Evolutionary conservation across 2,329 filamentous ascomycete species (phyloP).

Genomic region (Alternaria brassicae): DNA sequence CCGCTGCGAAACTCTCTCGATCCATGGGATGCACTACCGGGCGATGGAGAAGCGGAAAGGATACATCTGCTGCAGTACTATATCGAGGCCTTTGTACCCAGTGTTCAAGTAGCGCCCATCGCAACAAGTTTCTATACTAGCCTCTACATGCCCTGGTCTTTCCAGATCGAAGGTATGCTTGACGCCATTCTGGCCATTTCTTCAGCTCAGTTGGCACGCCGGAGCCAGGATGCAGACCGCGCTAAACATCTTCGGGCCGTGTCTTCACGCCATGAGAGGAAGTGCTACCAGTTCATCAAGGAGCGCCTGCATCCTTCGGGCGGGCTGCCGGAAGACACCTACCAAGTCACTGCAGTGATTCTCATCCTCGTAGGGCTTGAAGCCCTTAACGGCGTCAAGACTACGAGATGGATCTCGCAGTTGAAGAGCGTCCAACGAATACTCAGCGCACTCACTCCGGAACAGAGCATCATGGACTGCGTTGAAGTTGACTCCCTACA

Average conservation of each 20-base stretch:
- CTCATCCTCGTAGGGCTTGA: slow-evolving; percentile 46
- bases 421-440: slow-evolving; percentile 44
- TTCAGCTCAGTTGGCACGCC: slow-evolving; percentile 44
- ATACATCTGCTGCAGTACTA: slow-evolving; percentile 47
- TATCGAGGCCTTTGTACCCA: slow-evolving; percentile 46
- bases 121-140: slow-evolving; percentile 46
- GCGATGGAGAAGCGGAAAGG: slow-evolving; percentile 32
- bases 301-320: slow-evolving; percentile 39
- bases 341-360: slow-evolving; percentile 45
- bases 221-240: slow-evolving; percentile 35
- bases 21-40: slow-evolving; percentile 41
- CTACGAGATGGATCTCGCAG: slow-evolving; percentile 47
- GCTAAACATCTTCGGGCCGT: slow-evolving; percentile 39
- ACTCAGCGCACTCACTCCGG: slow-evolving; percentile 33
- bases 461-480: slow-evolving; percentile 34
- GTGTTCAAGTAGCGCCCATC: slow-evolving; percentile 47
- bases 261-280: slow-evolving; percentile 41
- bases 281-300: slow-evolving; percentile 44
- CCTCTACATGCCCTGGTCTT: slow-evolving; percentile 49
- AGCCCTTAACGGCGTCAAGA: slow-evolving; percentile 45
- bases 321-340: slow-evolving; percentile 36
- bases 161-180: slow-evolving; percentile 45
- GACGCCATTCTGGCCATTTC: slow-evolving; percentile 47
- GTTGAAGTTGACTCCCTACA: slow-evolving; percentile 46
- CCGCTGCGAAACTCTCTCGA: slow-evolving; percentile 34